phyloP scores from a whole-genome alignment of 768 basidiomycete genomes.

The Lentinula guzmanii region DNA sequence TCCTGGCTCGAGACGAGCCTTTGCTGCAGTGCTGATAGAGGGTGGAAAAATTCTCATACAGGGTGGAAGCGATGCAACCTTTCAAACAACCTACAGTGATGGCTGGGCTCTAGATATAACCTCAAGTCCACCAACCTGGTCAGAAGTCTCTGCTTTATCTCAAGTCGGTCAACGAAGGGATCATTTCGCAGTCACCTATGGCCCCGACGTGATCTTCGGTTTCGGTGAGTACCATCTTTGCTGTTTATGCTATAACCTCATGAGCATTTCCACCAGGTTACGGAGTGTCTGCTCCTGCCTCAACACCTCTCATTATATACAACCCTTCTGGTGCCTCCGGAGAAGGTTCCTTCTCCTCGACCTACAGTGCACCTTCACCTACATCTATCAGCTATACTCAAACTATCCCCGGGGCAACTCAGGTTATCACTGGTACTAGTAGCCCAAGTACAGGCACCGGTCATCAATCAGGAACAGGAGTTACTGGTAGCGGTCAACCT shows the following conservation, averaged over 20 bases:
- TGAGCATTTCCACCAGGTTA: slow-evolving; percentile 31
- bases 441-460: not conserved
- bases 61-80: slow-evolving; percentile 62
- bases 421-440: slow-evolving; percentile 14
- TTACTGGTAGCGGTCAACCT: slow-evolving; percentile 12
- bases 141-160: slow-evolving; percentile 38
- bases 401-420: slow-evolving; percentile 28
- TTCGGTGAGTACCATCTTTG: slow-evolving; percentile 51
- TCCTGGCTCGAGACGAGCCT: slow-evolving; percentile 58
- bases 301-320: slow-evolving; percentile 51
- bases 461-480: slow-evolving; percentile 12
- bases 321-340: slow-evolving; percentile 21
- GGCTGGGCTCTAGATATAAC: slow-evolving; percentile 68
- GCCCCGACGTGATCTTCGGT: slow-evolving; percentile 64
- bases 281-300: slow-evolving; percentile 41
- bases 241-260: not conserved
- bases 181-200: slow-evolving; percentile 64
- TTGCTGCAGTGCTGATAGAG: slow-evolving; percentile 45
- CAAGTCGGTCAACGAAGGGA: slow-evolving; percentile 63
- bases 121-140: slow-evolving; percentile 57
- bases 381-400: slow-evolving; percentile 20
- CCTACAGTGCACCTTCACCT: slow-evolving; percentile 31
- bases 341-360: slow-evolving; percentile 30
- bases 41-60: slow-evolving; percentile 61
- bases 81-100: slow-evolving; percentile 51